Percentiles rank a stretch among this genome's conserved stretches.
Conservation (phyloP, 495 filamentous ascomycete species). For the Staphylotrichum longicolle region DNA sequence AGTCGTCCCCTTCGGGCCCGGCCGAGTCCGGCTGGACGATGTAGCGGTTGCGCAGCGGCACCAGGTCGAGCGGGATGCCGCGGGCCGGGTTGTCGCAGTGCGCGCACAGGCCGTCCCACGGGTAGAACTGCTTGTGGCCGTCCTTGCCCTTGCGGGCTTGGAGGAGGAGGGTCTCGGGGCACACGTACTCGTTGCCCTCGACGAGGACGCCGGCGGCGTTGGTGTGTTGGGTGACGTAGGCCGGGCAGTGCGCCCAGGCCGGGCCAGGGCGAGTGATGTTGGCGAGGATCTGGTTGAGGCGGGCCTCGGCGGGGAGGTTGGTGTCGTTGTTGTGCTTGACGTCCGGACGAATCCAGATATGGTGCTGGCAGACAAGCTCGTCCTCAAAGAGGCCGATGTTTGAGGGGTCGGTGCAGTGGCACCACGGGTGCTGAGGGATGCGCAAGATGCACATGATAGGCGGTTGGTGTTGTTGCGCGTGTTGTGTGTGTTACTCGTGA, state of each 20-base stretch:
- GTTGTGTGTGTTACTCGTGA: background rate
- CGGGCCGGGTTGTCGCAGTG: background rate
- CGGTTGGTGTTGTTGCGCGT: background rate
- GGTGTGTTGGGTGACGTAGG: background rate
- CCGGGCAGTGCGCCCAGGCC: background rate
- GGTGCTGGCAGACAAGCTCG: constrained; percentile 9
- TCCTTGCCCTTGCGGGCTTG: background rate
- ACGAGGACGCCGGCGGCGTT: background rate
- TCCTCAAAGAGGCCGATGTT: background rate
- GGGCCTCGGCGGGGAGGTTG: background rate
- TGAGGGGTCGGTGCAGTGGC: constrained; percentile 3
- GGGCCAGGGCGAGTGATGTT: background rate
- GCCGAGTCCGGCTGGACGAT: too few species aligned
- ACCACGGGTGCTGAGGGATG: constrained; percentile 19
- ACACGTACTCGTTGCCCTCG: background rate
- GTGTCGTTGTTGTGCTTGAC: background rate
- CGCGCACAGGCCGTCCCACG: constrained; percentile 1
- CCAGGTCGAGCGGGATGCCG: too few species aligned
- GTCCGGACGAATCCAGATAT: constrained; percentile 7
- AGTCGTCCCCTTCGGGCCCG: too few species aligned
- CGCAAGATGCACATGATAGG: constrained; percentile 7
- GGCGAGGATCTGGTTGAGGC: background rate
- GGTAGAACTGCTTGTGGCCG: background rate
- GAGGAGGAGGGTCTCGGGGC: background rate
- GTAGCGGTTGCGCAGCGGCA: too few species aligned